These are phyloP conservation scores for Malbranchea zuffiana DNA, from an alignment of 2,329 filamentous ascomycete species.

Conservation along the genomic window DNA sequence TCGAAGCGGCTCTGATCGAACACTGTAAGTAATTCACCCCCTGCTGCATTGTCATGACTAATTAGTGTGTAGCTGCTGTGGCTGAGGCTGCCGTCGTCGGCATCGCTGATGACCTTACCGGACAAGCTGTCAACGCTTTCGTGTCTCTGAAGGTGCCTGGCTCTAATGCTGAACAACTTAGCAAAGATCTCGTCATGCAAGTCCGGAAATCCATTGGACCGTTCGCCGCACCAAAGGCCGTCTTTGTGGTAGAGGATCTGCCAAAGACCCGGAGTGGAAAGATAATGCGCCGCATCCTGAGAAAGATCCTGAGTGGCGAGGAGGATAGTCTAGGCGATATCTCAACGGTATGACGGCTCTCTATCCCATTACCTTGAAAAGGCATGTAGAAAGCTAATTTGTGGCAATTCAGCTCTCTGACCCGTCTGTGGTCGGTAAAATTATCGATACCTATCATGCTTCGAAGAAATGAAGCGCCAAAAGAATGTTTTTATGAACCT, in stretches of 20 bases:
- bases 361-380: conserved; percentile 3
- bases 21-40: conserved; percentile 46
- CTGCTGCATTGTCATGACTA: conserved; percentile 4
- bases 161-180: conserved; percentile 53
- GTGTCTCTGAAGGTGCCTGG: conserved; percentile 81
- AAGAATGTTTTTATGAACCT: too few species aligned
- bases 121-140: conserved; percentile 95
- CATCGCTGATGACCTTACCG: conserved; percentile 83
- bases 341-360: conserved; percentile 58
- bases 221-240: conserved; percentile 89
- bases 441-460: conserved; percentile 66
- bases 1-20: conserved; percentile 92
- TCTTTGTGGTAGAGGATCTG: conserved; percentile 83
- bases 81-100: conserved; percentile 94
- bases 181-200: conserved; percentile 88
- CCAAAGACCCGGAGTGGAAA: conserved; percentile 97
- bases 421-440: conserved; percentile 76
- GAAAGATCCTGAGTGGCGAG: conserved; percentile 95
- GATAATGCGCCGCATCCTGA: conserved; percentile 95
- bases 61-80: conserved; percentile 46
- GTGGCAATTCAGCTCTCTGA: conserved; percentile 60
- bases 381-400: not conserved
- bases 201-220: conserved; percentile 96
- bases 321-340: conserved; percentile 93
- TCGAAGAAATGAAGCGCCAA: conserved; percentile 28